Base-by-base conservation (phyloP, 441 rosid species). In the Adansonia rubrostipa region DNA sequence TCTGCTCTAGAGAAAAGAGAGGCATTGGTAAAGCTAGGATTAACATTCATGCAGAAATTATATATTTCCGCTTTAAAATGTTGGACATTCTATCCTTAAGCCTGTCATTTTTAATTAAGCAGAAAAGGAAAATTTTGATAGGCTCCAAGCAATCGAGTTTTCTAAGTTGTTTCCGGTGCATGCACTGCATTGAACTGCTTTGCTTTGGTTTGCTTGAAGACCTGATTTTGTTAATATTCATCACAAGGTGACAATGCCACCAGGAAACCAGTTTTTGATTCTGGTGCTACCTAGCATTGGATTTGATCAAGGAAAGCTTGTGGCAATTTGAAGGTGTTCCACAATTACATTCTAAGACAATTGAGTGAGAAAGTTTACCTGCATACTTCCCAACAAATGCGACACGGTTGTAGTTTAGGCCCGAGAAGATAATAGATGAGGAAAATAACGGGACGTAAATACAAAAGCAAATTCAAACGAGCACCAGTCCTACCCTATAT, bases 321-420 rank as follows among this genome's bases (percentile, higher is more conserved):
- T 22, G 42, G 5, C n/a, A 61, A 33, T 28, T 4, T 6, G 10
- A 61, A 61, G n/a, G 42, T 62, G 67, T 62, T 62, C 4, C 44
- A 54, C 8, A 13, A 28, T 28, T 22, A 36, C 5, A 36, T 36
- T 36, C 40, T 36, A 36, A 36, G 40, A 36, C 40, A 36, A 36
- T 36, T 36, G 40, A 36, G 40, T 1, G 11, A 66, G 62, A 44
- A 63, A 51, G 36, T 86, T 67, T 44, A 94, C 96, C 98, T 87
- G 93, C 90, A 78, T 92, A 90, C 81, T 90, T 91, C 82, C 98
- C 96, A 20, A 90, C 89, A 83, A 90, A 94, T 81, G 96, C 79
- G 97, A 90, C 98, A 91, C 92, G 84, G 87, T 74, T 24, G 67
- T 73, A 74, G 64, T 63, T 48, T 28, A 28, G 36, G 2, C 36